phyloP scores from a whole-genome alignment of 2,329 filamentous ascomycete species.

The Chrysoporthe cubensis region DNA sequence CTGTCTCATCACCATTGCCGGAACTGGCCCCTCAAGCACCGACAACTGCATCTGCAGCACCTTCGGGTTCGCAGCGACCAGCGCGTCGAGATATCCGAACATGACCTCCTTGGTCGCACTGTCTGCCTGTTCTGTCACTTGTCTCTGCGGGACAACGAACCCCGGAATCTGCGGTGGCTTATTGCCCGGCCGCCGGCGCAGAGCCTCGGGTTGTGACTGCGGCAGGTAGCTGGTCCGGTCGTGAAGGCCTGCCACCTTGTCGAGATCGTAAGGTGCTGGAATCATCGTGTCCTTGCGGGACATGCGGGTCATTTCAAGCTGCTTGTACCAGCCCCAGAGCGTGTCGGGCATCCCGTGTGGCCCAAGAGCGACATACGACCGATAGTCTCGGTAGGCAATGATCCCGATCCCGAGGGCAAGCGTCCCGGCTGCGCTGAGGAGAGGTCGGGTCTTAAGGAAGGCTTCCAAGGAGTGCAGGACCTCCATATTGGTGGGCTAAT shows the following conservation, averaged over 20 bases:
- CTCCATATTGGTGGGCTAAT: background rate
- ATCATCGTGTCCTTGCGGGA: conserved; percentile 34
- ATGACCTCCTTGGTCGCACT: conserved; percentile 30
- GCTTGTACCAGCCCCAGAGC: conserved; percentile 25
- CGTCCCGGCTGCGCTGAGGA: background rate
- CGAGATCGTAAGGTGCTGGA: conserved; percentile 33
- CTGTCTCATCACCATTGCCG: conserved; percentile 35
- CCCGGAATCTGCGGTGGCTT: conserved; percentile 35
- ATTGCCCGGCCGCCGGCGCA: conserved; percentile 27
- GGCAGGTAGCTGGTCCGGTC: conserved; percentile 27
- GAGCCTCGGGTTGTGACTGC: conserved; percentile 5
- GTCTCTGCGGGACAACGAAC: conserved; percentile 45
- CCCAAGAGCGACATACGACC: conserved; percentile 20
- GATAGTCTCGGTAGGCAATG: conserved; percentile 22
- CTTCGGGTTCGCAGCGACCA: conserved; percentile 35
- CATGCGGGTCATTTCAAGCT: conserved; percentile 29
- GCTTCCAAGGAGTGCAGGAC: background rate
- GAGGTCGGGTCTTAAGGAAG: background rate
- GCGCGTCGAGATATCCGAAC: conserved; percentile 34
- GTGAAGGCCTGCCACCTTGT: conserved; percentile 24
- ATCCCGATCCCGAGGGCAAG: conserved; percentile 12
- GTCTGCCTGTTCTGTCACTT: conserved; percentile 36
- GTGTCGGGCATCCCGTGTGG: conserved; percentile 24
- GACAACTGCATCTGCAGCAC: conserved; percentile 37
- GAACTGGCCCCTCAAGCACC: conserved; percentile 38